Base-by-base conservation (phyloP, 345 rosid species). In the Melastoma malabathricum region DNA sequence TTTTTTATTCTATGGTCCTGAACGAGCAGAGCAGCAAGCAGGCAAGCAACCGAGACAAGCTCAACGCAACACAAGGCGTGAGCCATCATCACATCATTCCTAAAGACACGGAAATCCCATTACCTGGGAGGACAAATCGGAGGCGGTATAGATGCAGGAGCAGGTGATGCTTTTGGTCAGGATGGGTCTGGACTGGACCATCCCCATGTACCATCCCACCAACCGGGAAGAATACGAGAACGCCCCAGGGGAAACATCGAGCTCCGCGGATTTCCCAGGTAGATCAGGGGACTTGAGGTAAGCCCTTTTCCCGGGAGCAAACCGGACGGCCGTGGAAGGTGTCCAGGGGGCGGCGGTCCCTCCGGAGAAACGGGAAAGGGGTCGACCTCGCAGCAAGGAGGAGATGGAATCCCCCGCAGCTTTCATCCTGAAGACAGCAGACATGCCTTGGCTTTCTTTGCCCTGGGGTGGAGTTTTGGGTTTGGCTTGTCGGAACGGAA, bases 101-200 rank as follows among this genome's bases (percentile, higher is more conserved):
- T n/a, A 27, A 27, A 27, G 6, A 27, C 31, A 27, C 31, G 6
- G 6, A 27, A 3, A 3, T 27, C 31, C 31, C 31, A 27, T 27
- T 31, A 84, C 98, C 98, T 92, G 98, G 51, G 98, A 80, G 14
- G 98, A 80, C 59, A 87, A 61, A 65, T 84, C 98, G 31, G 98
- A 95, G 9, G 97, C 95, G 8, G 68, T 59, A 66, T 87, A 92
- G 60, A 84, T 81, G 56, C 81, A 68, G 27, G 88, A 67, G 7
- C 79, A 66, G 1, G 97, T 82, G 54, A 73, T 46, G 43, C 90
- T 80, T 71, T 92, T 92, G 0, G 97, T 84, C 12, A 87, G 50
- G 69, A 92, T 58, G 27, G 98, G 97, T 19, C 88, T 53, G 0
- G 97, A 69, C 73, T 87, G 79, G 18, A 92, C 73, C 97, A 84